These are phyloP conservation scores for Salvia hispanica DNA, from an alignment of 257 asterid genomes.

Conservation along the genomic window DNA sequence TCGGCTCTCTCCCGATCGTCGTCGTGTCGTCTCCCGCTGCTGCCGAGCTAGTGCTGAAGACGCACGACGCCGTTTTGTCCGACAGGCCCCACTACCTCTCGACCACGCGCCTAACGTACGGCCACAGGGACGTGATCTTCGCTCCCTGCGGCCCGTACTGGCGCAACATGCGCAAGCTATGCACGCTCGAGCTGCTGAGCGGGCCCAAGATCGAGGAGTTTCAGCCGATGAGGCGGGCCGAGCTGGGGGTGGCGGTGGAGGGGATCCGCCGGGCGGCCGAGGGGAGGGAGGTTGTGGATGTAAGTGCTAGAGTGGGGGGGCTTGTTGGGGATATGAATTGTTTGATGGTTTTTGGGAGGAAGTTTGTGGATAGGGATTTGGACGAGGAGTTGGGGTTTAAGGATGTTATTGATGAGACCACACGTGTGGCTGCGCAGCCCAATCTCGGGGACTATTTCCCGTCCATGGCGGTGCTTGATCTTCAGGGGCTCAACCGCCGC, in stretches of 20 bases:
- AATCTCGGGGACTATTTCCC: conserved; percentile 35
- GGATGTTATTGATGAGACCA: background rate
- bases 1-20: conserved; percentile 33
- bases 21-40: conserved; percentile 37
- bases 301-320: background rate
- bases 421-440: background rate
- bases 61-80: conserved; percentile 29
- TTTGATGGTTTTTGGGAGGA: conserved; percentile 23
- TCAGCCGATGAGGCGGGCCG: conserved; percentile 33
- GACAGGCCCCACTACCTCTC: conserved; percentile 25
- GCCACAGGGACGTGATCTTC: conserved; percentile 20
- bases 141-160: conserved; percentile 38
- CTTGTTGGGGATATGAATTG: conserved; percentile 17
- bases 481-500: conserved; percentile 37
- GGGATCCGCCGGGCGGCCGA: background rate
- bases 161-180: conserved; percentile 41
- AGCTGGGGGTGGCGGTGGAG: background rate
- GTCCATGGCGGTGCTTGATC: conserved; percentile 35
- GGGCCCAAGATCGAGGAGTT: conserved; percentile 28
- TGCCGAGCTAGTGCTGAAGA: conserved; percentile 41
- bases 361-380: conserved; percentile 14
- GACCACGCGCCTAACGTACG: conserved; percentile 25
- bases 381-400: conserved; percentile 19
- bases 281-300: background rate
- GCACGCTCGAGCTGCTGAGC: conserved; percentile 40